These are phyloP conservation scores for Phytophthora sp. DNA, from an alignment of 352 stramenopile species.

Conservation along the genomic window DNA sequence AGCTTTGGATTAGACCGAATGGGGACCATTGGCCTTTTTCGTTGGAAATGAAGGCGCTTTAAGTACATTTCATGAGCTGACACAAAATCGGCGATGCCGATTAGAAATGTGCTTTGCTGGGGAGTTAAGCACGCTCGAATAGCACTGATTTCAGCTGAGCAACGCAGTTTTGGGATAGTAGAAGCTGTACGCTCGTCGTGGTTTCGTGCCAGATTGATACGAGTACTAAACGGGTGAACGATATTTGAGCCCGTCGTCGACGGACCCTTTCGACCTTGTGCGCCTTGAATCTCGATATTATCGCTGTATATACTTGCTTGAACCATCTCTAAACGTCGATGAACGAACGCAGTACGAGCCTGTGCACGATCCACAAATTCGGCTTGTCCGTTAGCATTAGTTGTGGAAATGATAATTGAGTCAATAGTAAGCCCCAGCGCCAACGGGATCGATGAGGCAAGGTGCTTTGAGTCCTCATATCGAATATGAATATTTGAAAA, in stretches of 20 bases:
- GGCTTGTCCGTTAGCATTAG: slow-evolving; percentile 81
- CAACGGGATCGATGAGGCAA: slow-evolving; percentile 63
- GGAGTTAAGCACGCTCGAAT: slow-evolving; percentile 70
- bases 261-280: slow-evolving; percentile 7
- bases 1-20: slow-evolving; percentile 50
- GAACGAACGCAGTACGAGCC: slow-evolving; percentile 82
- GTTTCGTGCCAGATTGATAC: slow-evolving; percentile 79
- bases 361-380: slow-evolving; percentile 82
- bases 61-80: slow-evolving; percentile 83
- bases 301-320: slow-evolving; percentile 75
- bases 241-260: slow-evolving; percentile 55
- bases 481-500: slow-evolving; percentile 84
- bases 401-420: slow-evolving; percentile 71
- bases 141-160: slow-evolving; percentile 70
- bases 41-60: slow-evolving; percentile 79
- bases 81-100: slow-evolving; percentile 81
- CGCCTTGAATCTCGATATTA: slow-evolving; percentile 25
- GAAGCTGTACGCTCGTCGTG: slow-evolving; percentile 71
- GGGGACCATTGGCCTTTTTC: slow-evolving; percentile 59
- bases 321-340: slow-evolving; percentile 70
- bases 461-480: slow-evolving; percentile 78
- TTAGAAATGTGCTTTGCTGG: slow-evolving; percentile 79
- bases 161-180: slow-evolving; percentile 75
- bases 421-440: slow-evolving; percentile 79
- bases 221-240: slow-evolving; percentile 77